Percentiles rank a stretch among this genome's conserved stretches.
phyloP scores from a whole-genome alignment of 257 asterid genomes.

The Solanum etuberosum region DNA sequence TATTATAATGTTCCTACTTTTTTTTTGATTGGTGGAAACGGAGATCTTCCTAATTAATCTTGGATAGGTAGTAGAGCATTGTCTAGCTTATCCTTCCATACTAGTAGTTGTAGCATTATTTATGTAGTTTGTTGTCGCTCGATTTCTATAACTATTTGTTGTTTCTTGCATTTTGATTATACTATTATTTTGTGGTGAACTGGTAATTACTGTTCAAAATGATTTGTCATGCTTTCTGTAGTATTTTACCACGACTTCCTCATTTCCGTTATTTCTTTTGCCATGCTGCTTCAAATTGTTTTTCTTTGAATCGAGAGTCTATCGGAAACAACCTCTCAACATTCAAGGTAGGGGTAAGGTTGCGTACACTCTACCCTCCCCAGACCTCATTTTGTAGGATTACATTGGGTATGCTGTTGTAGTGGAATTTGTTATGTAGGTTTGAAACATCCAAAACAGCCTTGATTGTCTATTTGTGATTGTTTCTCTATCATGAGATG shows the following conservation, averaged over 20 bases:
- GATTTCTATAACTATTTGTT: not conserved
- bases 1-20: not conserved
- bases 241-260: not conserved
- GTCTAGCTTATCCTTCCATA: not conserved
- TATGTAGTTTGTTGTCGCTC: not conserved
- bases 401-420: not conserved
- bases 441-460: not conserved
- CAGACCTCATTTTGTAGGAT: not conserved
- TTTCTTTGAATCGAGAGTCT: not conserved
- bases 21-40: not conserved
- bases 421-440: not conserved
- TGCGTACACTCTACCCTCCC: not conserved
- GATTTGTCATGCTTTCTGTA: not conserved
- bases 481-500: not conserved
- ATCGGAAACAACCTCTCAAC: not conserved
- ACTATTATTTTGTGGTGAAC: not conserved
- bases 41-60: not conserved
- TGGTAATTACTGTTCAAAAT: not conserved
- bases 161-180: not conserved
- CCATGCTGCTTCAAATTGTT: not conserved
- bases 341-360: not conserved
- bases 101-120: not conserved
- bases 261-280: not conserved
- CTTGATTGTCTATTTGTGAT: not conserved
- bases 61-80: not conserved